phyloP scores from a whole-genome alignment of 148 eudicot species.

The Rhododendron kiyosumense region DNA sequence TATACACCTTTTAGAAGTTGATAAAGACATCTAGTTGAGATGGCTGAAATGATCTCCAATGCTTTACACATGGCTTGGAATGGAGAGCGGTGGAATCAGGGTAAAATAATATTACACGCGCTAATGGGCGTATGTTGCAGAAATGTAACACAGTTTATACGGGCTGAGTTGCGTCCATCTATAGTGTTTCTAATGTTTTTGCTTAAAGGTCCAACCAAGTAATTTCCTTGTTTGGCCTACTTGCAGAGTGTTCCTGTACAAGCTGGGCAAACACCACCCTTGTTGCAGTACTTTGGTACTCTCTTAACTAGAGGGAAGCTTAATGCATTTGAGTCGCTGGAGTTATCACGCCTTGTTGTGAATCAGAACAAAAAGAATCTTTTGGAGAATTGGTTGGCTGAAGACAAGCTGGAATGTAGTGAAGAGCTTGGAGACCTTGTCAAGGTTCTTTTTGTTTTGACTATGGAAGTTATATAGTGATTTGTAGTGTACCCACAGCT shows the following conservation, averaged over 20 bases:
- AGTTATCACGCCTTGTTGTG: constrained; percentile 90
- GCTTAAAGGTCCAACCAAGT: not conserved
- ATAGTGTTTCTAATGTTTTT: not conserved
- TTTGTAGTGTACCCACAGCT: not conserved
- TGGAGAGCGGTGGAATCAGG: not conserved
- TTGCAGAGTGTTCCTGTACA: constrained; percentile 99
- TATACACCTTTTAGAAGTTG: not conserved
- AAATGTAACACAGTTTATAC: not conserved
- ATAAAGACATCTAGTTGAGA: not conserved
- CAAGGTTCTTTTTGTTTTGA: constrained; percentile 45
- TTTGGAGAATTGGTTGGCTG: constrained; percentile 94
- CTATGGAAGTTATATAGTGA: not conserved
- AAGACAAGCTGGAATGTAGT: constrained; percentile 92
- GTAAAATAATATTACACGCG: not conserved
- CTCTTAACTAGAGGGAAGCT: constrained; percentile 84
- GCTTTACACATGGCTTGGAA: not conserved
- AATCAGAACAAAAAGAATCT: constrained; percentile 97
- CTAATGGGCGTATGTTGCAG: not conserved
- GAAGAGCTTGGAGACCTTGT: constrained; percentile 99
- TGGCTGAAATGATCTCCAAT: not conserved
- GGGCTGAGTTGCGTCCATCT: not conserved
- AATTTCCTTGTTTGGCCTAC: constrained; percentile 10
- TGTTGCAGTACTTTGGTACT: constrained; percentile 93
- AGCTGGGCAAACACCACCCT: constrained; percentile 96
- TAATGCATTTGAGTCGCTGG: constrained; percentile 92